phyloP scores from a whole-genome alignment of 495 filamentous ascomycete genomes.

The Lasiosphaeria ovina region DNA sequence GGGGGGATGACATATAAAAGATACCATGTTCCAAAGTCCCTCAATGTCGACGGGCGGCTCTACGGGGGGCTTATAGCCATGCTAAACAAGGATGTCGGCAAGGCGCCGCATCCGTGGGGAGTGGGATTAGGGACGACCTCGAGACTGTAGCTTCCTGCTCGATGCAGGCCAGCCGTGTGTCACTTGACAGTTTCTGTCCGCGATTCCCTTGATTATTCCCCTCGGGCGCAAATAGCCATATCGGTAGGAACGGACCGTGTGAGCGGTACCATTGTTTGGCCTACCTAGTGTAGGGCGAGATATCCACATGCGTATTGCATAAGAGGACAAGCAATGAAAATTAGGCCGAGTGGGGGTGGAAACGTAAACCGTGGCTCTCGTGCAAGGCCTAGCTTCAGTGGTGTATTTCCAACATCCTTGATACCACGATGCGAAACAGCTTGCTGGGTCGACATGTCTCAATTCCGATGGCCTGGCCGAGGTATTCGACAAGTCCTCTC shows the following conservation, averaged over 20 bases:
- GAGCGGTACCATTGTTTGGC: conserved; percentile 36
- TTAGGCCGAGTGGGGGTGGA: conserved; percentile 20
- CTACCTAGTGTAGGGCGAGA: conserved; percentile 12
- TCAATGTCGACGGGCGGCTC: conserved; percentile 10
- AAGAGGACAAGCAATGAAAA: conserved; percentile 11
- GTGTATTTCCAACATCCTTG: not conserved
- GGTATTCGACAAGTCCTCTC: not conserved
- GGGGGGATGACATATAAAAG: conserved; percentile 11
- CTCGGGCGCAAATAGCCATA: conserved; percentile 38
- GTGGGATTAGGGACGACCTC: conserved; percentile 19
- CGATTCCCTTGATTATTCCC: conserved; percentile 23
- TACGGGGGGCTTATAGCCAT: conserved; percentile 11
- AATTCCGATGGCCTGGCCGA: not conserved
- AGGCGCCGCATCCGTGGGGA: conserved; percentile 30
- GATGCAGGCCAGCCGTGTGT: conserved; percentile 19
- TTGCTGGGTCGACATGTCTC: not conserved
- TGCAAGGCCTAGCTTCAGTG: conserved; percentile 11
- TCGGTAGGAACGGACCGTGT: conserved; percentile 45
- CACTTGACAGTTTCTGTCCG: conserved; percentile 30
- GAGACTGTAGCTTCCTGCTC: conserved; percentile 8
- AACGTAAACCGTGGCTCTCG: conserved; percentile 14
- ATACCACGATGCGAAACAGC: not conserved
- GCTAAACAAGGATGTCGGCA: conserved; percentile 28
- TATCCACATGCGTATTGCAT: conserved; percentile 22
- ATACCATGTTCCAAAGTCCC: conserved; percentile 17